Base-by-base conservation (phyloP, 108 stramenopile genomes). In the Skeletonema costatum region DNA sequence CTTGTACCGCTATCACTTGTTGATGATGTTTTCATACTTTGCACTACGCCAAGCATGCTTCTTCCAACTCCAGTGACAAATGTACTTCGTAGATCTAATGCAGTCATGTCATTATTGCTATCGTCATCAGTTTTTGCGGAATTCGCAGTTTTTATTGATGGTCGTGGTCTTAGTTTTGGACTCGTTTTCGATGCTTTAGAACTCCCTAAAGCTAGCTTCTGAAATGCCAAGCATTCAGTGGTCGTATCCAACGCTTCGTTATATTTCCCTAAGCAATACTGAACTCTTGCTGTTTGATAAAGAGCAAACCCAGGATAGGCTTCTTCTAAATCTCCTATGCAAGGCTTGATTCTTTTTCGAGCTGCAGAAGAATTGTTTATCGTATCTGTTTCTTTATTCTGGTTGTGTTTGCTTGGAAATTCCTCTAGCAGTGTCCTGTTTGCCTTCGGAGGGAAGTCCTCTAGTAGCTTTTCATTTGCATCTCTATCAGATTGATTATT, bases 201-300 rank as follows among this genome's bases (percentile, higher is more conserved):
- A 3, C 32, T 41, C 5, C 9, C 41, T 62, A 81, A 60, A 1
- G 67, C 60, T 60, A 39, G 41, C 66, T 83, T 83, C 62, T 74
- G 76, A 66, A 74, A 77, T 12, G 76, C 76, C 36, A 83, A 66
- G 44, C 82, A 83, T 60, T 83, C 69, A 4, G 82, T 83, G 1
- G 82, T 83, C 0, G 68, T 77, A 32, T 83, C 82, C 17, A 83
- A 68, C 11, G 82, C 82, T 60, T 77, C 65, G 5, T 75, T 68
- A 48, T 74, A 83, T 5, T 51, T 60, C 51, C 72, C 72, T 35
- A 73, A 42, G 30, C 72, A 62, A 56, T 74, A 77, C 16, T 70
- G 76, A 17, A 65, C 72, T 39, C 58, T 73, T 8, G 82, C 82
- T 53, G 58, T 83, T 63, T 71, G 67, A 19, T 64, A 83, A 3